Evolutionary conservation across 345 rosid species (phyloP).

Genomic region (Microthlaspi erraticum): DNA sequence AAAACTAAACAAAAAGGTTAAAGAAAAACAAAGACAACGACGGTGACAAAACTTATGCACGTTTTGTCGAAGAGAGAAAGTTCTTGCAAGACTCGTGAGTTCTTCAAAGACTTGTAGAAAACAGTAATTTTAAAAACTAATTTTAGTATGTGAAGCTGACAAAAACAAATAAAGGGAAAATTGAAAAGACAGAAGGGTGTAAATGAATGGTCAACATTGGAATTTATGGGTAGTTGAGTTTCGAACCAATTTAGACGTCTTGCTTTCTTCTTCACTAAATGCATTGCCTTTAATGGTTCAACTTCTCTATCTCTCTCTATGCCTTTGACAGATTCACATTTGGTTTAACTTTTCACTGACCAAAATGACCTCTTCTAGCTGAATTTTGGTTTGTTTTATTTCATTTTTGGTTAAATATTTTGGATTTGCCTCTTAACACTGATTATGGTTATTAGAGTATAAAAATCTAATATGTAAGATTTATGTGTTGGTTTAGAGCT

Average conservation of each 20-base stretch:
- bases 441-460: too few species aligned
- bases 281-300: constrained; percentile 29
- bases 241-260: constrained; percentile 19
- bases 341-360: not conserved
- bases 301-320: constrained; percentile 12
- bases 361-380: too few species aligned
- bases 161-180: not conserved
- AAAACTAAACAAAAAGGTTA: not conserved
- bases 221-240: constrained; percentile 22
- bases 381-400: too few species aligned
- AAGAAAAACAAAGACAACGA: constrained; percentile 23
- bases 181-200: not conserved
- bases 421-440: too few species aligned
- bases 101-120: not conserved
- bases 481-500: too few species aligned
- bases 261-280: constrained; percentile 28
- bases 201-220: constrained; percentile 27
- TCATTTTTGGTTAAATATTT: not conserved
- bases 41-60: constrained; percentile 27
- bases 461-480: too few species aligned
- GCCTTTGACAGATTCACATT: not conserved
- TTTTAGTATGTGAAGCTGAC: too few species aligned
- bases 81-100: constrained; percentile 18
- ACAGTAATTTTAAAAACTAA: too few species aligned
- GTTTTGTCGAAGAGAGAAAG: constrained; percentile 18